Conservation (phyloP, 169 alveolate species). For the Blepharisma undulans region DNA sequence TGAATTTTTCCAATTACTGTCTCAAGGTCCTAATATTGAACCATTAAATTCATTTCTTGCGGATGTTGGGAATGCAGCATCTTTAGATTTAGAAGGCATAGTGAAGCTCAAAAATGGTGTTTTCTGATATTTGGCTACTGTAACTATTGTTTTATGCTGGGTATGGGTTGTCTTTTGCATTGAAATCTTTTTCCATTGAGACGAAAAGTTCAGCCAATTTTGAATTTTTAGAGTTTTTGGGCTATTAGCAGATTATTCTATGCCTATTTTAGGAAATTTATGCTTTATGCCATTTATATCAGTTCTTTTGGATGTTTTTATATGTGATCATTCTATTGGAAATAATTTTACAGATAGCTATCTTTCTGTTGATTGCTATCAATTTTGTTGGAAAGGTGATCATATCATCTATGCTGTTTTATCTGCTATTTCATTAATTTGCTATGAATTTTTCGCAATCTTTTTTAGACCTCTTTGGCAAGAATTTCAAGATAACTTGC, state of each 20-base stretch:
- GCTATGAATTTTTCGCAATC: neutral
- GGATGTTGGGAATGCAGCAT: neutral
- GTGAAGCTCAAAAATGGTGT: neutral
- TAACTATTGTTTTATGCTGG: neutral
- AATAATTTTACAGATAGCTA: neutral
- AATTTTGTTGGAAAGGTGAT: conserved; percentile 23
- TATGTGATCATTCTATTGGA: neutral
- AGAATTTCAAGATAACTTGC: neutral
- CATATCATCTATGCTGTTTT: neutral
- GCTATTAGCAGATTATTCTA: neutral
- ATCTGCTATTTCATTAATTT: neutral
- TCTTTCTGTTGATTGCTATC: neutral
- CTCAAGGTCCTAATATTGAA: neutral
- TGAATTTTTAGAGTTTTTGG: neutral
- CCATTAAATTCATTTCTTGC: neutral
- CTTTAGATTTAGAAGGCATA: neutral
- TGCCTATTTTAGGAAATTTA: conserved; percentile 1
- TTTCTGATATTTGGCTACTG: neutral
- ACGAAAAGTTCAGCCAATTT: neutral
- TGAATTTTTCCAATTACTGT: neutral
- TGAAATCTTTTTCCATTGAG: neutral
- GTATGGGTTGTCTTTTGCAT: neutral
- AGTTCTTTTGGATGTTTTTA: neutral
- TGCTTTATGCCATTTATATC: neutral
- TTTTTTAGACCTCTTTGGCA: conserved; percentile 16